Conservation (phyloP, 768 basidiomycete species). For the Pleurotus djamor region DNA sequence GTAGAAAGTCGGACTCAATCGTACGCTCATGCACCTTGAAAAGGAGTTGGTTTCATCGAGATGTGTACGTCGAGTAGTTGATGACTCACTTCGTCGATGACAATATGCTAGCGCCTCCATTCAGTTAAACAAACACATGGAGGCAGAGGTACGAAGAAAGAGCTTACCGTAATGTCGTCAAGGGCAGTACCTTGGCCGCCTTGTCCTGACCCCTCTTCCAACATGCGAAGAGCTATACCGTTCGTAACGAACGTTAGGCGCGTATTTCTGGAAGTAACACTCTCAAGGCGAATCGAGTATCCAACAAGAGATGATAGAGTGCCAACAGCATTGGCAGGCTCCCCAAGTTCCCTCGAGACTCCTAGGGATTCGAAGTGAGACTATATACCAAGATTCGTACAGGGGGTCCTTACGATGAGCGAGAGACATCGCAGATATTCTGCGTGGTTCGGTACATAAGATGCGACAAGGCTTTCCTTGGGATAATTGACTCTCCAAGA, state of each 20-base stretch:
- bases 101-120: constrained; percentile 64
- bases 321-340: constrained; percentile 75
- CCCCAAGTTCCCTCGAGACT: constrained; percentile 91
- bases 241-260: constrained; percentile 85
- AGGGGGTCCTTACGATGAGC: constrained; percentile 63
- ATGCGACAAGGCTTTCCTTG: constrained; percentile 85
- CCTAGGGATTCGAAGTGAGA: constrained; percentile 21
- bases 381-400: not conserved
- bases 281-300: constrained; percentile 93
- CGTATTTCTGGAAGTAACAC: constrained; percentile 77
- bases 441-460: constrained; percentile 91
- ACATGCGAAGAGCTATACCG: constrained; percentile 94
- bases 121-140: too few relatives aligned
- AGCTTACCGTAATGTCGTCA: constrained; percentile 88
- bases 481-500: constrained; percentile 86
- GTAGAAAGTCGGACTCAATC: constrained; percentile 95
- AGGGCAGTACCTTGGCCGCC: constrained; percentile 78
- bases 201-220: constrained; percentile 79
- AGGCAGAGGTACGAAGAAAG: too few relatives aligned
- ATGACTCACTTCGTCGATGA: constrained; percentile 82
- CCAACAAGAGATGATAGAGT: constrained; percentile 81
- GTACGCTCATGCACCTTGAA: constrained; percentile 88
- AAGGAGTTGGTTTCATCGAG: not conserved
- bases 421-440: constrained; percentile 94
- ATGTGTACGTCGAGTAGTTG: not conserved